phyloP scores from a whole-genome alignment of 2,329 filamentous ascomycete genomes.

The Pezicula radicicola region DNA sequence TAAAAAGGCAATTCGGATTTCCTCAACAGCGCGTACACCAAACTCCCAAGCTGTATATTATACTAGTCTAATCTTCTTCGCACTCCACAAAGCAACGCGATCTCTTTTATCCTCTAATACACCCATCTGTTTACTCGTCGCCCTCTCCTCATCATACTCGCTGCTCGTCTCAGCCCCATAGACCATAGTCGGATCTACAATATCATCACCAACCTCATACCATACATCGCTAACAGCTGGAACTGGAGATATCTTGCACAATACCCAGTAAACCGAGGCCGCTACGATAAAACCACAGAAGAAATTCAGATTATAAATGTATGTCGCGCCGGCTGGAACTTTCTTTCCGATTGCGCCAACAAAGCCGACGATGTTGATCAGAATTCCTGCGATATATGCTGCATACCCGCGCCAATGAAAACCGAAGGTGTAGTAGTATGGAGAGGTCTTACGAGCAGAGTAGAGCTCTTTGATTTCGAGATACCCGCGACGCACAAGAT shows the following conservation, averaged over 20 bases:
- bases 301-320: slow-evolving; percentile 90
- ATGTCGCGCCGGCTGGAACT: slow-evolving; percentile 76
- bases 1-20: no score
- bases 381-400: slow-evolving; percentile 78
- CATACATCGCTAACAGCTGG: slow-evolving; percentile 72
- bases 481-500: slow-evolving; percentile 78
- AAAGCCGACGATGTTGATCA: slow-evolving; percentile 91
- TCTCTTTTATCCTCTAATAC: no score
- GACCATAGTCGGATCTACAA: slow-evolving; percentile 41
- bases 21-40: no score
- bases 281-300: slow-evolving; percentile 80
- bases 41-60: no score
- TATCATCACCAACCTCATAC: slow-evolving; percentile 71
- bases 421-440: slow-evolving; percentile 73
- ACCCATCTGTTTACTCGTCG: slow-evolving; percentile 1
- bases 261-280: slow-evolving; percentile 60
- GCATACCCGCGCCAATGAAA: slow-evolving; percentile 81
- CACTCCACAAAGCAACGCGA: no score
- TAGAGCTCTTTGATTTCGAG: slow-evolving; percentile 78
- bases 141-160: slow-evolving; percentile 16
- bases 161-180: slow-evolving; percentile 16
- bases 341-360: slow-evolving; percentile 70
- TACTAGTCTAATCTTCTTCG: no score
- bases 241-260: slow-evolving; percentile 69
- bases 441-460: slow-evolving; percentile 60